Base-by-base conservation (phyloP, 768 basidiomycete genomes). In the Kwoniella bestiolae region DNA sequence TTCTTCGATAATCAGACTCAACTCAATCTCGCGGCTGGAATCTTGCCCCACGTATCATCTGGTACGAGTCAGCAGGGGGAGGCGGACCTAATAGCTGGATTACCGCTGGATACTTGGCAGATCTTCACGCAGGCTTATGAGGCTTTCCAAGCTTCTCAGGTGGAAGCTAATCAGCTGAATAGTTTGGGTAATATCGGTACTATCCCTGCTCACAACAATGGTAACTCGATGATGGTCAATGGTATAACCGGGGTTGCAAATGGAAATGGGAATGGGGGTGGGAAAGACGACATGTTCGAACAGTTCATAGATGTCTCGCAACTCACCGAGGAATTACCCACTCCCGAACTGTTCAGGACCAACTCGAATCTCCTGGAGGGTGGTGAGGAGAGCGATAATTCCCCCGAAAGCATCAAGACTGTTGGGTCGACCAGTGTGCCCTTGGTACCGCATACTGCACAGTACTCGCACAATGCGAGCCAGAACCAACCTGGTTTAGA, bases 321-420 rank as follows among this genome's bases (percentile, higher is more conserved):
- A 25, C 32, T 69, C 6, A 46, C 59, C n/a, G 69, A 63, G 16
- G 68, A 56, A 23, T 45, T 70, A 7, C 68, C 70, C 3, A 75
- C 73, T 5, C 73, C 73, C 18, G 73, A 75, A 44, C 62, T 75
- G 12, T 26, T 45, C 58, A 26, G 28, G 21, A 14, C 29, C 14
- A 51, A 25, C 23, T 16, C 29, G 26, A 38, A 12, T 31, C 26
- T 29, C 1, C 16, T 25, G 44, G 44, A 63, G 4, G 41, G 23
- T 28, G 59, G 29, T 8, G 69, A 63, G 2, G 73, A 67, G 12
- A 57, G 52, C 11, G 66, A 71, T 38, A 67, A 68, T 14, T 66
- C 63, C 12, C 74, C 74, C 3, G 74, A 75, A 55, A 70, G 69
- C 35, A 65, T 75, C 35, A 62, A 55, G 29, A 75, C 74, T 7